These are phyloP conservation scores for Mycosphaerella sp. DNA, from an alignment of 2,329 filamentous ascomycete species.

Conservation along the genomic window DNA sequence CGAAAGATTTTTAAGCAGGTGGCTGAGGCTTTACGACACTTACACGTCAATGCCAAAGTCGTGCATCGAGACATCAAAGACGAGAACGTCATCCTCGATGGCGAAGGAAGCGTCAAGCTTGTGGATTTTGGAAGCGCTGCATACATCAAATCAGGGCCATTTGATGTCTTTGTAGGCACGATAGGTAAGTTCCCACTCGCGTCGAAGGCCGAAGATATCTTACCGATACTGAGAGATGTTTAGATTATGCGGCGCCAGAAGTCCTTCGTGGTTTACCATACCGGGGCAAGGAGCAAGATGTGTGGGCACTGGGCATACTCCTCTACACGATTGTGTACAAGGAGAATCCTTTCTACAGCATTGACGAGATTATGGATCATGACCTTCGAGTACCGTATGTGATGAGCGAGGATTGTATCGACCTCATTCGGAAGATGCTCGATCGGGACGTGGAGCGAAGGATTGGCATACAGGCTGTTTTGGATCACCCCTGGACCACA, in stretches of 20 bases:
- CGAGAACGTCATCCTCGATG: constrained; percentile 93
- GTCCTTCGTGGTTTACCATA: constrained; percentile 89
- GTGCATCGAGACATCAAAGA: constrained; percentile 99
- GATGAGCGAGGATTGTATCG: constrained; percentile 85
- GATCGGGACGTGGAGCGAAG: constrained; percentile 79
- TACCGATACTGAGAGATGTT: constrained; percentile 1
- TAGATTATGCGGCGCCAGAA: constrained; percentile 98
- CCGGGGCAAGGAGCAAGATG: constrained; percentile 92
- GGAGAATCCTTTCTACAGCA: constrained; percentile 98
- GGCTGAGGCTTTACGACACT: constrained; percentile 77
- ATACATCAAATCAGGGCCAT: constrained; percentile 96
- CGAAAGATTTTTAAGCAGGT: constrained; percentile 94
- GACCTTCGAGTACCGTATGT: constrained; percentile 85
- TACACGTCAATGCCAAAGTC: constrained; percentile 84
- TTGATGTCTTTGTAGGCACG: constrained; percentile 97
- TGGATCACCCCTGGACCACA: constrained; percentile 78
- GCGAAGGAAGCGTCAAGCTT: constrained; percentile 90
- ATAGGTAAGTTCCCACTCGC: constrained; percentile 62
- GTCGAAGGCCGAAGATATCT: background rate
- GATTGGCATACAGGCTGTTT: constrained; percentile 78
- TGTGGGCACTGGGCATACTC: constrained; percentile 94
- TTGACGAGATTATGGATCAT: constrained; percentile 98
- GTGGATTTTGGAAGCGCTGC: constrained; percentile 98
- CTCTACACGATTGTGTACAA: constrained; percentile 99
- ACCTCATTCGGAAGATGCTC: constrained; percentile 86